These are phyloP conservation scores for Brassica napus DNA, from an alignment of 345 rosid species.

Conservation along the genomic window Da-Ae NC_063452.1:57119001-57119500, in stretches of 20 bases:
- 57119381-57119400: conserved; percentile 32
- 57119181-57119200: background rate
- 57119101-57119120: conserved; percentile 82
- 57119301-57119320: conserved; percentile 29
- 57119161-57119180: conserved; percentile 20
- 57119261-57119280: conserved; percentile 48
- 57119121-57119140: conserved; percentile 54
- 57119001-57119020: conserved; percentile 8
- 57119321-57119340: background rate
- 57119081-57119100: conserved; percentile 89
- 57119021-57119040: conserved; percentile 1
- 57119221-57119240: conserved; percentile 17
- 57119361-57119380: conserved; percentile 28
- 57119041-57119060: background rate
- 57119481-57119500: conserved; percentile 4
- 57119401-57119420: conserved; percentile 16
- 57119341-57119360: conserved; percentile 28
- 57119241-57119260: conserved; percentile 43
- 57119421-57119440: background rate
- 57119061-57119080: conserved; percentile 89
- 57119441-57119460: conserved; percentile 16
- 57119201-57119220: background rate
- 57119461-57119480: conserved; percentile 29
- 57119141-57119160: background rate
- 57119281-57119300: conserved; percentile 44